These are phyloP conservation scores for Prunus padus DNA, from an alignment of 306 rosid genomes.

Conservation along the genomic window DNA sequence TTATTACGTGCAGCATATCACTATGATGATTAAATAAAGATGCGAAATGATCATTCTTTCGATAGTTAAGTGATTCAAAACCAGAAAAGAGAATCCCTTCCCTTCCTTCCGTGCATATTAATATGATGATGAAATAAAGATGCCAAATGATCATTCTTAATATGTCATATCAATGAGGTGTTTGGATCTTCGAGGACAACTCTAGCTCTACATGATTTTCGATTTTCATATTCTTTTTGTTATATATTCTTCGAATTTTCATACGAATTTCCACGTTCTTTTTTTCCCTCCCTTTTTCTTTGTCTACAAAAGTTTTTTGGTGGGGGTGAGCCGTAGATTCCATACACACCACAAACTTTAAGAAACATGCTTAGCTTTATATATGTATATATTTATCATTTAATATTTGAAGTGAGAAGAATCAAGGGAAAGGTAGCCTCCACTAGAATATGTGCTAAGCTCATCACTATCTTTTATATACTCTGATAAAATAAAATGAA, in stretches of 20 bases:
- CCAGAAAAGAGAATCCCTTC: slow-evolving; percentile 12
- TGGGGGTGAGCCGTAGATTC: slow-evolving; percentile 31
- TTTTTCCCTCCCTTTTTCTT: background rate
- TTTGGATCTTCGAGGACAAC: slow-evolving; percentile 58
- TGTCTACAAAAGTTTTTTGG: slow-evolving; percentile 18
- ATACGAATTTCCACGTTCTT: background rate
- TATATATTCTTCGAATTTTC: too few relatives aligned
- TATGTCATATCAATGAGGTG: slow-evolving; percentile 32
- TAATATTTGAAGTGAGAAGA: slow-evolving; percentile 15
- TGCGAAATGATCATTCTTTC: background rate
- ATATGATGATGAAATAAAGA: slow-evolving; percentile 5
- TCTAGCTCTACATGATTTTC: slow-evolving; percentile 35
- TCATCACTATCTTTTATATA: slow-evolving; percentile 18
- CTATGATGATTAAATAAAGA: slow-evolving; percentile 3
- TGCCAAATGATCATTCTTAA: background rate
- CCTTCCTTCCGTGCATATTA: background rate
- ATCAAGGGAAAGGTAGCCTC: slow-evolving; percentile 35
- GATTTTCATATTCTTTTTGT: background rate
- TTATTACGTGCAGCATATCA: background rate
- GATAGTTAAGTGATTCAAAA: background rate
- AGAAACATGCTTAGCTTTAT: background rate
- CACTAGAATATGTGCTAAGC: slow-evolving; percentile 37
- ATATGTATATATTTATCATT: background rate
- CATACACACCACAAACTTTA: slow-evolving; percentile 28
- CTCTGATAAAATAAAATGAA: background rate